Base-by-base conservation (phyloP, 495 filamentous ascomycete species). In the Aspergillus sclerotiicarbonarius region DNA sequence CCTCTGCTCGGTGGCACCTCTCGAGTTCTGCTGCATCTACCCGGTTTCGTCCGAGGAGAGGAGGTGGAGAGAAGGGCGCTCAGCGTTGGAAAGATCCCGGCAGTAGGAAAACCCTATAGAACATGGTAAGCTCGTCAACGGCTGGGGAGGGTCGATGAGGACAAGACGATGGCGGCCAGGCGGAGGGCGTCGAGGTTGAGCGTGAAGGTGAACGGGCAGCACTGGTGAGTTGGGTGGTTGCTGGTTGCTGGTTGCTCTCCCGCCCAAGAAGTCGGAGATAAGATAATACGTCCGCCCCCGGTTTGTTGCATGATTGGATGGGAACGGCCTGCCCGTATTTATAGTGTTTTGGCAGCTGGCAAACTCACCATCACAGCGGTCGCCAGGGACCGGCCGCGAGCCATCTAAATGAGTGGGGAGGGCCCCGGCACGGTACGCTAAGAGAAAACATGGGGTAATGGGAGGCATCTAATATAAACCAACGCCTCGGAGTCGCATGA, bases 11-110 rank as follows among this genome's bases (percentile, higher is more conserved):
- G 68, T 70, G 62, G 73, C 67, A 68, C 65, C 69, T 65, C 65
- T 74, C 56, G 72, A 64, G 56, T 69, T 70, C 64, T 73, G 72
- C 71, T 72, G 75, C 76, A 79, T 79, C 73, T 73, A 79, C 72
- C 73, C 72, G 73, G 69, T 72, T 71, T 60, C 61, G 63, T 69
- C 70, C 69, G 64, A 65, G 57, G 48, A 31, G 59, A 58, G 51
- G 63, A 55, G 51, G 39, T 35, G 47, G 58, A 56, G 51, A 50
- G 57, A 55, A 31, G 49, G 44, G 56, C 62, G 54, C 56, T 65
- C 60, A 63, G 65, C 53, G 62, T 59, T 49, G 60, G 60, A 61
- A 61, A 47, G 56, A 60, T 61, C 65, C 60, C 54, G 61, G 53
- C 18, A 47, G 32, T 46, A 20, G 29, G 49, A 39, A 56, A 29